These are phyloP conservation scores for Cornus suecica DNA, from an alignment of 148 eudicot species.

Conservation along the genomic window DNA sequence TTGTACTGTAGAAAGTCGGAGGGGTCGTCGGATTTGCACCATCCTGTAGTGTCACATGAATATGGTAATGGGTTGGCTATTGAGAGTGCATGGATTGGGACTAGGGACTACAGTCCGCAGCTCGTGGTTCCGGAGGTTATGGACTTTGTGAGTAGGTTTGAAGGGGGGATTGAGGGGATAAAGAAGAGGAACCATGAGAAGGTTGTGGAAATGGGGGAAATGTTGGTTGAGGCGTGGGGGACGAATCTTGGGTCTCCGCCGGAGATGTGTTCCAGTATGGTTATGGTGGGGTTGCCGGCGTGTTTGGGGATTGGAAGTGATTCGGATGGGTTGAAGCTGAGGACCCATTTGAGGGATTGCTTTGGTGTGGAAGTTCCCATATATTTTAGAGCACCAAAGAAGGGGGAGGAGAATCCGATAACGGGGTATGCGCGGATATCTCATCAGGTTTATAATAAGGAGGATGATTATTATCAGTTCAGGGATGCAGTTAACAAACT, in stretches of 20 bases:
- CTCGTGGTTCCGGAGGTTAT: slow-evolving; percentile 62
- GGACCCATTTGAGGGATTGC: slow-evolving; percentile 57
- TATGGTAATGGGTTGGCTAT: slow-evolving; percentile 70
- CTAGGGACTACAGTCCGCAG: slow-evolving; percentile 74
- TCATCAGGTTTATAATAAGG: slow-evolving; percentile 64
- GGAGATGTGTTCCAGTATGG: slow-evolving; percentile 74
- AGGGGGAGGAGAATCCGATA: slow-evolving; percentile 42
- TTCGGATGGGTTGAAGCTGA: slow-evolving; percentile 51
- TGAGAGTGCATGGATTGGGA: slow-evolving; percentile 81
- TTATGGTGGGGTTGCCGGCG: slow-evolving; percentile 68
- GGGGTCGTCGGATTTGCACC: slow-evolving; percentile 37
- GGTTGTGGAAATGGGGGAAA: slow-evolving; percentile 68
- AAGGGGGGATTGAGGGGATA: slow-evolving; percentile 75
- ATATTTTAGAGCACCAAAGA: slow-evolving; percentile 50
- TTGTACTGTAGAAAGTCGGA: slow-evolving; percentile 48
- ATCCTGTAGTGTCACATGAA: slow-evolving; percentile 75
- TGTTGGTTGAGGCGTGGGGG: slow-evolving; percentile 69
- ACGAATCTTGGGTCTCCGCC: slow-evolving; percentile 64
- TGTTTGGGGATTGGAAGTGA: slow-evolving; percentile 53
- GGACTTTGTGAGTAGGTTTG: slow-evolving; percentile 62
- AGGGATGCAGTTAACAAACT: slow-evolving; percentile 67
- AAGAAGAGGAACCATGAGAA: slow-evolving; percentile 69
- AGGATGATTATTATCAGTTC: slow-evolving; percentile 56
- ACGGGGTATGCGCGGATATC: slow-evolving; percentile 84
- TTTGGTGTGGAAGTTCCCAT: slow-evolving; percentile 72